Conservation (phyloP, 225 moss, liverwort and hornwort species). For the Lunularia cruciata region DNA sequence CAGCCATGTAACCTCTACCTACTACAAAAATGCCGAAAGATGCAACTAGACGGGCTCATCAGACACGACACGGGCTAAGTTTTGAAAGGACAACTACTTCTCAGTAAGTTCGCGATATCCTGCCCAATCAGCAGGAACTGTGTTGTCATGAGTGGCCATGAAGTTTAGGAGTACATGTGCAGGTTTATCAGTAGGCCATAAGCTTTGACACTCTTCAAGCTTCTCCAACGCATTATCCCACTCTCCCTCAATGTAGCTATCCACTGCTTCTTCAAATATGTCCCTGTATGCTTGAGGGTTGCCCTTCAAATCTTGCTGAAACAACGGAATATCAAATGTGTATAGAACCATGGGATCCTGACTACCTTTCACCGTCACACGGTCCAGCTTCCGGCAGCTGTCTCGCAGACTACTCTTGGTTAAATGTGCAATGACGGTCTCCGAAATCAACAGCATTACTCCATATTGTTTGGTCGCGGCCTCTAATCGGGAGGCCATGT, state of each 20-base stretch:
- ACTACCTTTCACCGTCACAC: constrained; percentile 95
- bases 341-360: constrained; percentile 80
- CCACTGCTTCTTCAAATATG: constrained; percentile 83
- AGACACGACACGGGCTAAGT: not conserved
- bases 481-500: constrained; percentile 87
- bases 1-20: not conserved
- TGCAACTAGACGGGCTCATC: not conserved
- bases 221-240: constrained; percentile 80
- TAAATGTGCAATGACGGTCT: constrained; percentile 83
- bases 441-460: constrained; percentile 89
- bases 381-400: constrained; percentile 84
- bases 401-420: constrained; percentile 85
- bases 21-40: not conserved
- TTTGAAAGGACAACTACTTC: constrained; percentile 33
- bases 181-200: constrained; percentile 97
- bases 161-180: constrained; percentile 73
- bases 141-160: constrained; percentile 87
- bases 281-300: constrained; percentile 74
- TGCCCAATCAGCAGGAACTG: constrained; percentile 68
- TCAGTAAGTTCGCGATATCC: constrained; percentile 90
- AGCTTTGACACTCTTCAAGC: constrained; percentile 73
- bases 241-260: constrained; percentile 85
- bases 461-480: constrained; percentile 98
- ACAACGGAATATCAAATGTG: constrained; percentile 87
- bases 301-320: constrained; percentile 84